Percentiles rank a stretch among this genome's conserved stretches.
Conservation (phyloP, 2,329 filamentous ascomycete species). For the Monilinia aucupariae region DNA sequence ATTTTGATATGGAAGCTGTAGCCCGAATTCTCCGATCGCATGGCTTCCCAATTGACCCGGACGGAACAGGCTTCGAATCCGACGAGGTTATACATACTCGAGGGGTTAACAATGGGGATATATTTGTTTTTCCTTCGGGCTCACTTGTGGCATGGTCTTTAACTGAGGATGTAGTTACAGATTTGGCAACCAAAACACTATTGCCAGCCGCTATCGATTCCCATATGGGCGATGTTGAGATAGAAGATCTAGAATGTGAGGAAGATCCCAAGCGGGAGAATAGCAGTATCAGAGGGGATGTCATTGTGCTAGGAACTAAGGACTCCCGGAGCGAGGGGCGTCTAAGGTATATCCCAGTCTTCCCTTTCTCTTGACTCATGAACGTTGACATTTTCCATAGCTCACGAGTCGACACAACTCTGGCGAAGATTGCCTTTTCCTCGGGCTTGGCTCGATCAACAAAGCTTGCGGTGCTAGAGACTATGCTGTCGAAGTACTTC, state of each 20-base stretch:
- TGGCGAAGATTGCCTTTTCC: conserved; percentile 95
- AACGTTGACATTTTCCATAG: conserved; percentile 19
- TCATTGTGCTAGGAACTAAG: conserved; percentile 82
- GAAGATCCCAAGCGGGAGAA: conserved; percentile 68
- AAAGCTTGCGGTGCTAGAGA: conserved; percentile 88
- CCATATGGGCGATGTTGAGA: conserved; percentile 68
- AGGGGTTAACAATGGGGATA: conserved; percentile 65
- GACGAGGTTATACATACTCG: conserved; percentile 59
- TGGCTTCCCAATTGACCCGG: conserved; percentile 57
- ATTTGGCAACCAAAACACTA: conserved; percentile 65
- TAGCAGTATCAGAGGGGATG: conserved; percentile 77
- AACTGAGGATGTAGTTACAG: conserved; percentile 65
- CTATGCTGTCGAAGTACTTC: conserved; percentile 75
- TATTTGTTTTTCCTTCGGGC: conserved; percentile 93
- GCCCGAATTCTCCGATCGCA: conserved; percentile 52
- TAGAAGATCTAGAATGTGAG: conserved; percentile 83
- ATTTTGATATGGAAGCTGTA: conserved; percentile 59
- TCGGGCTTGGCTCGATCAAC: conserved; percentile 88
- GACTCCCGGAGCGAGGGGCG: conserved; percentile 42
- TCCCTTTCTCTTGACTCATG: background rate
- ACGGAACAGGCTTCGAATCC: conserved; percentile 54
- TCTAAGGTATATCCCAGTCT: conserved; percentile 20
- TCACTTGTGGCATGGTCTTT: conserved; percentile 91
- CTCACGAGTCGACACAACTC: conserved; percentile 51
- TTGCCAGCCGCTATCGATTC: conserved; percentile 70